These are phyloP conservation scores for Ilyonectria robusta DNA, from an alignment of 2,329 filamentous ascomycete species.

Conservation along the genomic window DNA sequence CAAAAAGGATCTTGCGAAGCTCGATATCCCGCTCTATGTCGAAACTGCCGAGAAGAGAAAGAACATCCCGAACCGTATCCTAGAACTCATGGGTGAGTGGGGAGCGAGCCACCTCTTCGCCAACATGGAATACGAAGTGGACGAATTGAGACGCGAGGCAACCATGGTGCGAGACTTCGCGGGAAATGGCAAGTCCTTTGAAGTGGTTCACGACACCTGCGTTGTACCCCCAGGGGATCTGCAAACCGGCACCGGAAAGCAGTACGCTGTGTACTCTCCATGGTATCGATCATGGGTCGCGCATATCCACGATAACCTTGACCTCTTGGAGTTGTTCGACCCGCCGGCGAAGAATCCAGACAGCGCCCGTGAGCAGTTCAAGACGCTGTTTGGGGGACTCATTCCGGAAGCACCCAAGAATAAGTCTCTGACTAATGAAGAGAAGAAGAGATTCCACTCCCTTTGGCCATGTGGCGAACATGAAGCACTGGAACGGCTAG, in stretches of 20 bases:
- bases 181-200: slow-evolving; percentile 75
- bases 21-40: slow-evolving; percentile 84
- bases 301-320: slow-evolving; percentile 78
- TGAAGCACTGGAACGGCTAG: slow-evolving; percentile 75
- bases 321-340: slow-evolving; percentile 75
- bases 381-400: slow-evolving; percentile 69
- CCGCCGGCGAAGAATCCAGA: slow-evolving; percentile 56
- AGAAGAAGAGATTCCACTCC: slow-evolving; percentile 68
- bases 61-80: slow-evolving; percentile 71
- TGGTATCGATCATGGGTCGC: slow-evolving; percentile 86
- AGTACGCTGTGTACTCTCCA: slow-evolving; percentile 87
- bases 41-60: slow-evolving; percentile 79
- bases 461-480: slow-evolving; percentile 84
- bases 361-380: slow-evolving; percentile 59
- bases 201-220: slow-evolving; percentile 85
- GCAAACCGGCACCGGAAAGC: slow-evolving; percentile 77
- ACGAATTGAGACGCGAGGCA: slow-evolving; percentile 86
- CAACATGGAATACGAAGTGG: slow-evolving; percentile 93
- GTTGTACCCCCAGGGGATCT: slow-evolving; percentile 83
- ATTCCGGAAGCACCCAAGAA: slow-evolving; percentile 75
- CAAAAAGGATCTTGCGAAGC: slow-evolving; percentile 74
- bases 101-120: slow-evolving; percentile 81
- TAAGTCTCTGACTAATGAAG: slow-evolving; percentile 72
- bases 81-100: slow-evolving; percentile 79
- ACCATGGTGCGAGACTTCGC: slow-evolving; percentile 73